Base-by-base conservation (phyloP, 495 filamentous ascomycete species). In the Tuber aestivum region DNA sequence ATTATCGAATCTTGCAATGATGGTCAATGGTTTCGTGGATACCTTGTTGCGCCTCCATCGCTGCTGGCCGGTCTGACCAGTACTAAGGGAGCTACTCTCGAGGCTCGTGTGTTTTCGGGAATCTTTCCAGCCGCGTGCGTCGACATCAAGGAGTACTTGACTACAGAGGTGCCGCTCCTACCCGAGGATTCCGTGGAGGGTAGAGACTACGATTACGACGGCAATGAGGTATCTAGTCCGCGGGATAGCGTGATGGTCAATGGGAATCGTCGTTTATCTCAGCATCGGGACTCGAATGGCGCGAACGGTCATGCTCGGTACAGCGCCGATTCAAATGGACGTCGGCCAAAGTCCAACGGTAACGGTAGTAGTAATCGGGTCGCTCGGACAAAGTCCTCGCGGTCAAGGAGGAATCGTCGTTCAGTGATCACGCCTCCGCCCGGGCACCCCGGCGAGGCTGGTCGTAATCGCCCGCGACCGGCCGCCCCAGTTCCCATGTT, bases 91-190 rank as follows among this genome's bases (percentile, higher is more conserved):
- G 93, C 97, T 83, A 95, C 94, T 2, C 89, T 99, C 50, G 95
- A 98, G 82, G 93, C 94, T 65, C 90, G 95, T 75, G 95, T 99
- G 72, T 99, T 98, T 84, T 95, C 94, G 3, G 95, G 95, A 74
- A 97, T 98, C 79, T 99, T 99, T 84, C 95, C 95, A 20, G 89
- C 92, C 74, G 93, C 90, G 80, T 99, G 96, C 79, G 94, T 99
- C 50, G 96, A 93, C 82, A 89, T 93, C 71, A 83, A 81, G 70
- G 82, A 83, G 48, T 83, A 81, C 70, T 77, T 83, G 35, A 77
- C 76, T n/a, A 82, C 80, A 2, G 79, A 90, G 83, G 85, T 90
- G 27, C 88, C 92, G 71, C 91, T 94, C 83, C 88, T 92, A 3
- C 87, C 94, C 2, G 78, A 79, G 56, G 78, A 79, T 44, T 77